phyloP scores from a whole-genome alignment of 305 asterid genomes.

The Solanum hybrid region DNA sequence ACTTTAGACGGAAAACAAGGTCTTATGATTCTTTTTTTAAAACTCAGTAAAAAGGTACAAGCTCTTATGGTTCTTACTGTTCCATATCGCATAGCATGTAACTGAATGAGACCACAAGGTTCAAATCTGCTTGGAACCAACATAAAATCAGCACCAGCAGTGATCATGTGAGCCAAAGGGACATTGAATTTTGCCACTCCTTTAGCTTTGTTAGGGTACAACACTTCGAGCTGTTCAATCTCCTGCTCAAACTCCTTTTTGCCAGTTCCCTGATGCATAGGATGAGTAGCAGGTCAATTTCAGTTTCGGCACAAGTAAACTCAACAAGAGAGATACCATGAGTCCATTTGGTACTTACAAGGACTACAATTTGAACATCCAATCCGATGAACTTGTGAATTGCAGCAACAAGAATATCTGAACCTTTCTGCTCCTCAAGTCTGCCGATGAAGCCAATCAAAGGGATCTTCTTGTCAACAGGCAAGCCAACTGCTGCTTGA shows the following conservation, averaged over 20 bases:
- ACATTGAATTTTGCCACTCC: constrained; percentile 82
- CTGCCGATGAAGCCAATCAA: constrained; percentile 89
- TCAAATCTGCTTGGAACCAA: constrained; percentile 85
- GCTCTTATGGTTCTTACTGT: constrained; percentile 41
- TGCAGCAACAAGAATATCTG: constrained; percentile 80
- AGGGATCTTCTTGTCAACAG: constrained; percentile 63
- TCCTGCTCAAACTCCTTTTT: constrained; percentile 70
- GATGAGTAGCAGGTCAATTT: not conserved
- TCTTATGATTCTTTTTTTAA: not conserved
- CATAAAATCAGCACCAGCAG: constrained; percentile 80
- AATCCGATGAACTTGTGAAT: constrained; percentile 53
- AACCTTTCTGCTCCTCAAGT: constrained; percentile 91
- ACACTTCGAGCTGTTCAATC: constrained; percentile 68
- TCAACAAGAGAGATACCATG: not conserved
- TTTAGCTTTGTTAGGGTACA: constrained; percentile 72
- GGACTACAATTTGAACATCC: constrained; percentile 75
- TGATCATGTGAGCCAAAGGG: constrained; percentile 74
- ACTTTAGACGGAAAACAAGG: not conserved
- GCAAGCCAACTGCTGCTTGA: constrained; percentile 81
- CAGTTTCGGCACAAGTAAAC: not conserved
- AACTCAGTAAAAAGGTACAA: not conserved
- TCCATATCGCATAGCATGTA: constrained; percentile 97
- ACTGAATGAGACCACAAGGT: constrained; percentile 94
- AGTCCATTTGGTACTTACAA: constrained; percentile 40
- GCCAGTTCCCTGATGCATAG: constrained; percentile 67